Evolutionary conservation across 768 basidiomycete genomes (phyloP).

Genomic region (Naganishia onofrii): DNA sequence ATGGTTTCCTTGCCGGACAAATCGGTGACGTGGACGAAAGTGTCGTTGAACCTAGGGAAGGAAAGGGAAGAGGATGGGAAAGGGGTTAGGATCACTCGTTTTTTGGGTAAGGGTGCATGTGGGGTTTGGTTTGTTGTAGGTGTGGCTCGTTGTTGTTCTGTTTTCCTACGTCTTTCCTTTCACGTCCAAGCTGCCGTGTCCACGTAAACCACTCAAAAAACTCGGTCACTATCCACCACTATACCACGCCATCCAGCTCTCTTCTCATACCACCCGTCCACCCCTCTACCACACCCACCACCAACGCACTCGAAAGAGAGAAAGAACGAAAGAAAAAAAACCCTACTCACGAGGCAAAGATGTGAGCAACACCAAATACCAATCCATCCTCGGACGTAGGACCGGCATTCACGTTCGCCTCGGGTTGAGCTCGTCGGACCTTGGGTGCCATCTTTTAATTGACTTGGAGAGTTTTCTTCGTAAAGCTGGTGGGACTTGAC

Average conservation of each 20-base stretch:
- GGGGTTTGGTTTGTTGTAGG: too few species aligned
- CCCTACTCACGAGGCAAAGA: constrained; percentile 75
- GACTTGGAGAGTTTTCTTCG: background rate
- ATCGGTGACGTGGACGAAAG: constrained; percentile 99
- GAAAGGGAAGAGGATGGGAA: too few species aligned
- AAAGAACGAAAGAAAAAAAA: too few species aligned
- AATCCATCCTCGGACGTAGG: constrained; percentile 71
- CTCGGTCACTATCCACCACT: too few species aligned
- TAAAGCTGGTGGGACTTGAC: background rate
- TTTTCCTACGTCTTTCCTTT: too few species aligned
- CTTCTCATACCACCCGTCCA: background rate
- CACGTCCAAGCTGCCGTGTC: too few species aligned
- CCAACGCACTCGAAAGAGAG: background rate
- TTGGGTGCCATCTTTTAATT: constrained; percentile 26
- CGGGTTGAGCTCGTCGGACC: constrained; percentile 23
- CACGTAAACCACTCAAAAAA: too few species aligned
- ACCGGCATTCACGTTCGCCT: constrained; percentile 6
- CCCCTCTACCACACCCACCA: background rate
- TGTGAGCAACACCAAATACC: constrained; percentile 97
- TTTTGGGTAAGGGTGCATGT: too few species aligned
- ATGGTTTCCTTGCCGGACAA: constrained; percentile 98
- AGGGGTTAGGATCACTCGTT: too few species aligned
- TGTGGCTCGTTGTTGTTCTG: too few species aligned
- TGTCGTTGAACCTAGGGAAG: constrained; percentile 80
- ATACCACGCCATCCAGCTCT: too few species aligned